Evolutionary conservation across 805 yeast species (phyloP).

Genomic region (Ogataea philodendri): DNA sequence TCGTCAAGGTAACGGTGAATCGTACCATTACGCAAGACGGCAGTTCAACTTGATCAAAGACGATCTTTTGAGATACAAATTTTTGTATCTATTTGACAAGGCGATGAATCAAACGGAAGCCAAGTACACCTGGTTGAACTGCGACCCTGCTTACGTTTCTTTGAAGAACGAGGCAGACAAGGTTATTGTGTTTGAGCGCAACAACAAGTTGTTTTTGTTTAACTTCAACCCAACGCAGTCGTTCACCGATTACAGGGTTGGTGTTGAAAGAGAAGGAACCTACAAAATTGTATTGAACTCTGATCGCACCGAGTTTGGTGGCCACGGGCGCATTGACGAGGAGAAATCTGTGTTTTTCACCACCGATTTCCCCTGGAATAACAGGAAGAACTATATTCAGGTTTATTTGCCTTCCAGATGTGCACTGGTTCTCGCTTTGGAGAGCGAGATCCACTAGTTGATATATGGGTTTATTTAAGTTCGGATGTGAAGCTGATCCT

Average conservation of each 20-base stretch:
- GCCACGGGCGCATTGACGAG: conserved; percentile 71
- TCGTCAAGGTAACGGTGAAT: conserved; percentile 79
- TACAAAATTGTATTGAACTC: conserved; percentile 74
- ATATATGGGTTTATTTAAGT: conserved; percentile 3
- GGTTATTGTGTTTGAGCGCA: conserved; percentile 84
- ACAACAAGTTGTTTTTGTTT: conserved; percentile 78
- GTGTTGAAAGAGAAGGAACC: conserved; percentile 77
- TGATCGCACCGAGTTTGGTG: conserved; percentile 73
- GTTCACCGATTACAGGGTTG: conserved; percentile 82
- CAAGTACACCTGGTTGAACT: conserved; percentile 66
- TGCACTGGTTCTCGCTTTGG: conserved; percentile 58
- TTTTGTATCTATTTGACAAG: conserved; percentile 75
- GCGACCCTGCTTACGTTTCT: conserved; percentile 77
- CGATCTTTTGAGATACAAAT: conserved; percentile 73
- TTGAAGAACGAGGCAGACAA: conserved; percentile 88
- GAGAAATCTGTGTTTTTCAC: conserved; percentile 58
- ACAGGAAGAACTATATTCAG: conserved; percentile 70
- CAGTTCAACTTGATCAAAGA: conserved; percentile 89
- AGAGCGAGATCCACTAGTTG: conserved; percentile 24
- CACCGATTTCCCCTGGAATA: conserved; percentile 75
- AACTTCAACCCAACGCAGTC: conserved; percentile 88
- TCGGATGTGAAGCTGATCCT: conserved; percentile 5
- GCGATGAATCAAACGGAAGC: conserved; percentile 80
- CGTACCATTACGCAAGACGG: conserved; percentile 91
- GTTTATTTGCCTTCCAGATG: conserved; percentile 79